Percentiles rank a stretch among this genome's conserved stretches.
Conservation (phyloP, 495 filamentous ascomycete genomes). For the Elaphomyces granulatus region DNA sequence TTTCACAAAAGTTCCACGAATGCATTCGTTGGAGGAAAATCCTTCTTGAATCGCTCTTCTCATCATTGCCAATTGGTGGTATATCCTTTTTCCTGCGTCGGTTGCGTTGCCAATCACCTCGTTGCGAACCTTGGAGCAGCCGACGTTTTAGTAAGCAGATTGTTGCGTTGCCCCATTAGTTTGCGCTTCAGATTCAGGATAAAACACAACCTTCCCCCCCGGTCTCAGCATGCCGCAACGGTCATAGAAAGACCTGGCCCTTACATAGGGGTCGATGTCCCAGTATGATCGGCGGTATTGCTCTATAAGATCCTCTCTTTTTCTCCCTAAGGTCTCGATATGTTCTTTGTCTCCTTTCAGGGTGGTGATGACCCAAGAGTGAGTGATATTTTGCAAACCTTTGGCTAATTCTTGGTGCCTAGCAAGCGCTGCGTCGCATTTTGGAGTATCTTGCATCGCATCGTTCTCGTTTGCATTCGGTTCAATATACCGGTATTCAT, state of each 20-base stretch:
- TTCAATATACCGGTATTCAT: slow-evolving; percentile 64
- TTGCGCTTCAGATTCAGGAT: slow-evolving; percentile 28
- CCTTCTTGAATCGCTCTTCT: too few relatives aligned
- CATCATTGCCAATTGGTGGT: too few relatives aligned
- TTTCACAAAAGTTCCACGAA: too few relatives aligned
- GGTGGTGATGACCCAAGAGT: slow-evolving; percentile 48
- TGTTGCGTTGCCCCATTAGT: slow-evolving; percentile 1
- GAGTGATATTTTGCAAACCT: slow-evolving; percentile 53
- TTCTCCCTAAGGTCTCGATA: slow-evolving; percentile 36
- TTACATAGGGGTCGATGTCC: slow-evolving; percentile 61
- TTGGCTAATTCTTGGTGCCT: slow-evolving; percentile 47
- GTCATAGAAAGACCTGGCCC: slow-evolving; percentile 62
- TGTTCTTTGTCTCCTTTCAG: slow-evolving; percentile 32
- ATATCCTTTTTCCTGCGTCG: too few relatives aligned
- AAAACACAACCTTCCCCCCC: slow-evolving; percentile 55
- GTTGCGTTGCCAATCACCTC: slow-evolving; percentile 10
- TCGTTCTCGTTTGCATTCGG: slow-evolving; percentile 55
- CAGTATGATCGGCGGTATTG: slow-evolving; percentile 67
- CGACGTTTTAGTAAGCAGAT: too few relatives aligned
- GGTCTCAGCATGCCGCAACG: slow-evolving; percentile 51
- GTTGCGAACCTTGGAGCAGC: too few relatives aligned
- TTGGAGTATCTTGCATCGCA: slow-evolving; percentile 49
- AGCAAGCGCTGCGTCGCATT: slow-evolving; percentile 43
- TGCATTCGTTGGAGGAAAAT: too few relatives aligned
- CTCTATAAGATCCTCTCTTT: slow-evolving; percentile 45